Base-by-base conservation (phyloP, 2,329 filamentous ascomycete species). In the Trichoderma atrobrunneum region DNA sequence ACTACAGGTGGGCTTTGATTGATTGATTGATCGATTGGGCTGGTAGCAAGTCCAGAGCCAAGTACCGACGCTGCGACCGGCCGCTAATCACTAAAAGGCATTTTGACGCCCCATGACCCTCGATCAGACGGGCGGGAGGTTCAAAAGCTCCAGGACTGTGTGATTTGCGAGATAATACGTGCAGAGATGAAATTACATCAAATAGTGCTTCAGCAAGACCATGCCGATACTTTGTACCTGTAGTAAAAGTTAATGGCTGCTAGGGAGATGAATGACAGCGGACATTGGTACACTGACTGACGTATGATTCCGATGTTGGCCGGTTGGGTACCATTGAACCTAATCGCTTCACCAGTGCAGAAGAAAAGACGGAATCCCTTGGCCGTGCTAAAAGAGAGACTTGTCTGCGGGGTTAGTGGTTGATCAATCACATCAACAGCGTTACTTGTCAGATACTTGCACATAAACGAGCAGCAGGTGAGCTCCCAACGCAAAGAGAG, bases 31-130 rank as follows among this genome's bases (percentile, higher is more conserved):
- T 57, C 54, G 54, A 28, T n/a, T n/a, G n/a, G n/a, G n/a, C 21
- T 60, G 57, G 28, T 3, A 32, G 56, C 36, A 61, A 51, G 56
- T 61, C 56, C 56, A 54, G 66, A 51, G 39, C 18, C 26, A 70
- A 70, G 57, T 54, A 51, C 66, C 66, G 66, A 59, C 66, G 39
- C 30, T 61, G 66, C 34, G 57, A 28, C 66, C 26, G 34, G 66
- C 66, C 54, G 66, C 66, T 69, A 68, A 61, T 61, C 66, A 30
- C 65, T 34, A 43, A 51, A 18, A 32, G 43, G 57, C 28, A 43
- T 26, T 69, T 60, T 54, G 66, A 60, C 39, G 66, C 66, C 66
- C 66, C 66, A 70, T 70, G 66, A 70, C 66, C 66, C 57, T 62
- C 36, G 30, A 62, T 28, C n/a, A 21, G 36, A 30, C 30, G 65